Base-by-base conservation (phyloP, 495 filamentous ascomycete genomes). In the Neurospora cerealis region DNA sequence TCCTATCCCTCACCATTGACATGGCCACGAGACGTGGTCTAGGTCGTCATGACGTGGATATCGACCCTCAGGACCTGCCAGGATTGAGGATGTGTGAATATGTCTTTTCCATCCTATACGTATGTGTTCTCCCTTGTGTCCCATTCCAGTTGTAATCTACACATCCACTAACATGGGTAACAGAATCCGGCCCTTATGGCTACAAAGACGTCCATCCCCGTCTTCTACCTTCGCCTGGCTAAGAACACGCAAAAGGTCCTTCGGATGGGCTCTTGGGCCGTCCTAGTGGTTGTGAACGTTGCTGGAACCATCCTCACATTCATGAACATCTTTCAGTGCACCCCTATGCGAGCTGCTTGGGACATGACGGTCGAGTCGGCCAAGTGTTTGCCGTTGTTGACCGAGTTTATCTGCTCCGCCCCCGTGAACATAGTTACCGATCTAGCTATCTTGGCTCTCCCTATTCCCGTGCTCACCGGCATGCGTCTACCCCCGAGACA, bases 131-230 rank as follows among this genome's bases (percentile, higher is more conserved):
- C 34, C 37, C 5, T n/a, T 24, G 19, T 2, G 10, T n/a, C 62
- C 1, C 24, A 9, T 21, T 5, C 17, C 19, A 32, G 71, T 37
- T 70, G 39, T 72, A 38, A 17, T 28, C 28, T 36, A 11, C 8
- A 21, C 19, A 54, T 24, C 38, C 70, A 81, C 54, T 62, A 66
- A 81, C 54, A 62, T 38, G 11, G n/a, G 48, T 28, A 46, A 32
- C 74, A 97, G 93, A 96, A 97, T 79, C 94, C 95, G 15, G 91
- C 93, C 5, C 87, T 97, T 71, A 93, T 93, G 91, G 88, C 89
- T 1, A 90, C 93, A 69, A 98, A 97, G 83, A 93, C 93, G 5
- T 95, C 93, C n/a, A 93, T 98, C 75, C 87, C 97, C 70, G 82
- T 95, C 73, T 97, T 96, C 80, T 97, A 93, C 83, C 86, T 97